These are phyloP conservation scores for Metarhizium brunneum DNA, from an alignment of 2,329 filamentous ascomycete species.

Conservation along the genomic window DNA sequence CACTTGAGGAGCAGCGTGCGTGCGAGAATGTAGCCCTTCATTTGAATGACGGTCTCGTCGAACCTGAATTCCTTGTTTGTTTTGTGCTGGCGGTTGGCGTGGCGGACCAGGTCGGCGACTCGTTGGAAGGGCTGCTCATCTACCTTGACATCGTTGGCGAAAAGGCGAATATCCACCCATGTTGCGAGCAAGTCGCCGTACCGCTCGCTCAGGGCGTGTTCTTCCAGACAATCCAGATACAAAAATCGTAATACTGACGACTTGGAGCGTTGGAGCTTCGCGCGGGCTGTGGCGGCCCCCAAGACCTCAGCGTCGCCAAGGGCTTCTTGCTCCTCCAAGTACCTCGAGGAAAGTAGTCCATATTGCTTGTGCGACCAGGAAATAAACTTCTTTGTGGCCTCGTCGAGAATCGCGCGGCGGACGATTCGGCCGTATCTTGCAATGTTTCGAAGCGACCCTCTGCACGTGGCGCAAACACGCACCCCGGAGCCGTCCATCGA, in stretches of 20 bases:
- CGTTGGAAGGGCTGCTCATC: constrained; percentile 42
- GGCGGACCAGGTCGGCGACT: constrained; percentile 34
- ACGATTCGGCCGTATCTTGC: constrained; percentile 54
- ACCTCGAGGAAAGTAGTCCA: constrained; percentile 3
- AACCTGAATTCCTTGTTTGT: constrained; percentile 20
- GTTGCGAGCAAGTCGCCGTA: background rate
- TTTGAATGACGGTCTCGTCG: constrained; percentile 26
- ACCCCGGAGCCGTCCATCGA: constrained; percentile 32
- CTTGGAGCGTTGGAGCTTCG: background rate
- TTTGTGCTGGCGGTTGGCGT: constrained; percentile 22
- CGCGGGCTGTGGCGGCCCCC: background rate
- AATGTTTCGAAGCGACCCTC: constrained; percentile 47
- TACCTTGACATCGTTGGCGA: constrained; percentile 19
- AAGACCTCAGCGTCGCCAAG: constrained; percentile 2
- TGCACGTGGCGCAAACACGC: constrained; percentile 49
- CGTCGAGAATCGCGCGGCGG: constrained; percentile 49
- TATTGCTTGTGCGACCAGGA: constrained; percentile 33
- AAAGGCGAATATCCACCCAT: constrained; percentile 7
- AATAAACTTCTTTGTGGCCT: constrained; percentile 57
- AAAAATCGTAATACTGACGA: background rate
- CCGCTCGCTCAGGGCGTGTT: background rate
- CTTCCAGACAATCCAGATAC: background rate
- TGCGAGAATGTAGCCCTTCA: constrained; percentile 30
- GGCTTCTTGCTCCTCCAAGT: constrained; percentile 7
- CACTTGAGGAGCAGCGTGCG: constrained; percentile 35